These are phyloP conservation scores for Saccharum officinarum DNA, from an alignment of 176 grass and related monocot species.

Conservation along the genomic window DNA sequence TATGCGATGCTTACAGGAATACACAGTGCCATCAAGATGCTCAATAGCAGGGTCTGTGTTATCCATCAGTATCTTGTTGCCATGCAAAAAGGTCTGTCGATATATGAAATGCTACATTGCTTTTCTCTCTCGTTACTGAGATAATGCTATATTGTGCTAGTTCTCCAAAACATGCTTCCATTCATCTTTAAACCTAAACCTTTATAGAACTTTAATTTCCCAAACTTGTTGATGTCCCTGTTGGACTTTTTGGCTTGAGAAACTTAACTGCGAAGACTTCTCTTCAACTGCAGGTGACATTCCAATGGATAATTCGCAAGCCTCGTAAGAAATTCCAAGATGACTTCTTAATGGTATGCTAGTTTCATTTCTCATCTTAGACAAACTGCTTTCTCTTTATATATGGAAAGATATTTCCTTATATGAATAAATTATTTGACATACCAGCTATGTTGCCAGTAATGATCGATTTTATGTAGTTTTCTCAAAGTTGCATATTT, in stretches of 20 bases:
- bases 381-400: not conserved
- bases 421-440: not conserved
- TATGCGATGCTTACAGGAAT: conserved; percentile 74
- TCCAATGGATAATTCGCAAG: conserved; percentile 89
- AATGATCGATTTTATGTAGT: too few relatives aligned
- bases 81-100: conserved; percentile 76
- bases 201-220: not conserved
- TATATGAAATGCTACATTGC: not conserved
- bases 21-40: conserved; percentile 99
- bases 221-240: not conserved
- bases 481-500: too few relatives aligned
- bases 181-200: conserved; percentile 3
- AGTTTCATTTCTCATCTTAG: conserved; percentile 5
- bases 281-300: conserved; percentile 64
- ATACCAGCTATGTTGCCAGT: not conserved
- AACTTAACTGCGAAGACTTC: not conserved
- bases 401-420: not conserved
- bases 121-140: conserved; percentile 15
- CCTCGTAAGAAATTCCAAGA: conserved; percentile 98
- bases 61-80: conserved; percentile 92
- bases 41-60: conserved; percentile 89
- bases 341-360: conserved; percentile 87
- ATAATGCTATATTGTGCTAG: not conserved
- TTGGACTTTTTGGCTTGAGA: not conserved
- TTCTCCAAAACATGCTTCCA: conserved; percentile 10